Evolutionary conservation across 2,329 filamentous ascomycete genomes (phyloP).

Genomic region (Alternaria arborescens): DNA sequence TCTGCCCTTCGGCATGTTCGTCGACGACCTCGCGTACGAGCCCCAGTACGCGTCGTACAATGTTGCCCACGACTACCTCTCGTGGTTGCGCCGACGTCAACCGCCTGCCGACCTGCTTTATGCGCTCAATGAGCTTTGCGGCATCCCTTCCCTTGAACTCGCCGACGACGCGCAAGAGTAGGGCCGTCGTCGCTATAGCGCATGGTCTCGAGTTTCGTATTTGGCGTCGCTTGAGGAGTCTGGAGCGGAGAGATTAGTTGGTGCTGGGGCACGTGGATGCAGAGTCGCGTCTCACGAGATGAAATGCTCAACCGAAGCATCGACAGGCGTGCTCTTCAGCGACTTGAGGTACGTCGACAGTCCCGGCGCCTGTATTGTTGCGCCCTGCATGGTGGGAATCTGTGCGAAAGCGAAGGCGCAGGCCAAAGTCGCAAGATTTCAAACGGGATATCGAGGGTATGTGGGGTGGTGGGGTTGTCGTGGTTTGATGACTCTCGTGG

Average conservation of each 20-base stretch:
- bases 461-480: slow-evolving; percentile 33
- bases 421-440: slow-evolving; percentile 1
- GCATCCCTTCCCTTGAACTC: slow-evolving; percentile 81
- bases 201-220: slow-evolving; percentile 88
- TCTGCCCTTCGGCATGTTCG: slow-evolving; percentile 74
- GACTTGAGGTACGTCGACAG: slow-evolving; percentile 81
- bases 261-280: not conserved
- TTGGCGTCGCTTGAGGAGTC: slow-evolving; percentile 88
- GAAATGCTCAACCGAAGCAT: slow-evolving; percentile 83
- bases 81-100: slow-evolving; percentile 85
- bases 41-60: slow-evolving; percentile 87
- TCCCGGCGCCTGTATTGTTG: slow-evolving; percentile 67
- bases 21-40: slow-evolving; percentile 91
- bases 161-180: slow-evolving; percentile 86
- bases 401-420: not conserved
- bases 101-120: slow-evolving; percentile 79
- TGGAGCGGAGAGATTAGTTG: slow-evolving; percentile 47
- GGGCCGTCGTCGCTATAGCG: slow-evolving; percentile 88
- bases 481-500: slow-evolving; percentile 1
- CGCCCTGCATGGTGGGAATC: slow-evolving; percentile 36
- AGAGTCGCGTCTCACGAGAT: slow-evolving; percentile 70
- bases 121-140: slow-evolving; percentile 78
- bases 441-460: slow-evolving; percentile 12
- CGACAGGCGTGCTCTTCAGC: slow-evolving; percentile 73
- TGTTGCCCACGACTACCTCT: slow-evolving; percentile 93